Base-by-base conservation (phyloP, 345 rosid species). In the Eucalyptus pumila region DNA sequence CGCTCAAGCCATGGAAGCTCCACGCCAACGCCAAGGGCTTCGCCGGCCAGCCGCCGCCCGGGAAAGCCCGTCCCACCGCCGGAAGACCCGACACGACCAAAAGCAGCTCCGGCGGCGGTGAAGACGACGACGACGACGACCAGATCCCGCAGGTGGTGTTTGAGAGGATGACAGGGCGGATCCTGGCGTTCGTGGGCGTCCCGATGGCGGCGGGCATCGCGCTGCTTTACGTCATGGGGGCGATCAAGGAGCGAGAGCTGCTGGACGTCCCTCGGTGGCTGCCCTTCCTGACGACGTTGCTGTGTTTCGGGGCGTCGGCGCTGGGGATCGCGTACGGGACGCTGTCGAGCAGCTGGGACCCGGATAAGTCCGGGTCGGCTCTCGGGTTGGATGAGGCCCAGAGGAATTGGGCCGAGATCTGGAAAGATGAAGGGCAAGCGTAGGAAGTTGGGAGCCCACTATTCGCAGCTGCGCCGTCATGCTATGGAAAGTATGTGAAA, bases 291-390 rank as follows among this genome's bases (percentile, higher is more conserved):
- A 92, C 97, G 5, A 89, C 94, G 67, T 91, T 97, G 72, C 37
- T 93, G 52, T 94, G 95, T 14, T 95, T 96, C 86, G 97, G 96
- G 32, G 87, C 95, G 9, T 96, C 99, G 37, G 89, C 95, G 7
- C 90, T 95, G 32, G 97, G 99, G 90, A 91, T 96, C 65, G 98
- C 97, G 42, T 97, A 96, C 40, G 99, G 99, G 34, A 90, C 96
- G 86, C 88, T 97, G 89, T 97, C 99, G 54, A 90, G 96, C 7
- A 96, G 97, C 89, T 90, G 95, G 94, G 97, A 97, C 91, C 92
- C 93, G n/a, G 89, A 94, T 62, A 90, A 87, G 92, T 90, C 92
- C 48, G 96, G 96, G 16, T 96, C 98, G 13, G 8, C 92, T 67
- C 92, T 96, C 85, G 99, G 99, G 80, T 40, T 97, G 5, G 94